Evolutionary conservation across 2,329 filamentous ascomycete species (phyloP).

Genomic region (Venturia effusa): DNA sequence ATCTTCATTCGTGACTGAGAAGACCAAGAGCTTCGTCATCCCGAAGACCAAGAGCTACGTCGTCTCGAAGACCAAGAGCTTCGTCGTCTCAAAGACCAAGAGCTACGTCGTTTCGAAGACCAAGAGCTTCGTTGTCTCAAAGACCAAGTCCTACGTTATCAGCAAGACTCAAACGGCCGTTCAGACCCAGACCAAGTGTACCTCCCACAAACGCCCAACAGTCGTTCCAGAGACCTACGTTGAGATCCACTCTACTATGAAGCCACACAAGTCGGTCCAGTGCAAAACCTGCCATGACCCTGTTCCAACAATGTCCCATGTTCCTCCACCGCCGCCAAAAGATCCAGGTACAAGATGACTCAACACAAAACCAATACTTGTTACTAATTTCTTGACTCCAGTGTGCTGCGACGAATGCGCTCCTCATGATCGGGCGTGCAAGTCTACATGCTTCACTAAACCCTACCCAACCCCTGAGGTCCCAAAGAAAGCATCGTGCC

Average conservation of each 20-base stretch:
- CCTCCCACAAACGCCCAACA: not conserved
- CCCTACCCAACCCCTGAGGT: not conserved
- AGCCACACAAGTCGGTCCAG: not conserved
- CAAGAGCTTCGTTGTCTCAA: not conserved
- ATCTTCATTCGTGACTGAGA: not conserved
- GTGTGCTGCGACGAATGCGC: not conserved
- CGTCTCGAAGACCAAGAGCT: not conserved
- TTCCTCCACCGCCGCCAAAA: not conserved
- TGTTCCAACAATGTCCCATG: not conserved
- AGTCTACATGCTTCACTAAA: not conserved
- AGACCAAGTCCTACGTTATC: conserved; percentile 3
- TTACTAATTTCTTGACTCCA: not conserved
- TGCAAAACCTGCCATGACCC: not conserved
- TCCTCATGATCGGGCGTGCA: not conserved
- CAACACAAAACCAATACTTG: not conserved
- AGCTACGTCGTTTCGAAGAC: not conserved
- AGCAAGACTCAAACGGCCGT: not conserved
- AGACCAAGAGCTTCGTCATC: not conserved
- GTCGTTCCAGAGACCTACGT: not conserved
- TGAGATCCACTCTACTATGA: not conserved
- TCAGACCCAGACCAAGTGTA: not conserved
- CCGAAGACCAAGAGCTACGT: not conserved
- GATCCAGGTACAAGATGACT: not conserved
- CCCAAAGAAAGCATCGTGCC: not conserved
- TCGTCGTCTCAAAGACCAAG: not conserved